Percentiles rank a stretch among this genome's conserved stretches.
Conservation (phyloP, 805 yeast species). For the Cyberlindnera samutprakarnensis region DNA sequence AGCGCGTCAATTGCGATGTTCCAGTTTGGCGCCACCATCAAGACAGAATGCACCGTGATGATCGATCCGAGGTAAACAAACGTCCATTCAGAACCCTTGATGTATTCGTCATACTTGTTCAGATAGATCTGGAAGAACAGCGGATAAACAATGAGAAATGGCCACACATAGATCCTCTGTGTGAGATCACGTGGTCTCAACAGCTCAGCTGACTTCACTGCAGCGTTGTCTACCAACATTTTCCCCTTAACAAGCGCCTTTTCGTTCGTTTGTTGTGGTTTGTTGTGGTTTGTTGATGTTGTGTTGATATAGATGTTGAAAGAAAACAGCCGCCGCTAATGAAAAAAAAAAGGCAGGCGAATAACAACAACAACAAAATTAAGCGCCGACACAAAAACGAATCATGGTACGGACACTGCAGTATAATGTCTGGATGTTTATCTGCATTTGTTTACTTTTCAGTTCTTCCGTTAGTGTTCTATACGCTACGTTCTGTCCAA, state of each 20-base stretch:
- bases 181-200: constrained; percentile 57
- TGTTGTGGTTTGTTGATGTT: not conserved
- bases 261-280: constrained; percentile 3
- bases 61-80: constrained; percentile 76
- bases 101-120: constrained; percentile 68
- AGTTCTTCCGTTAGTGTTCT: too few species aligned
- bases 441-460: too few species aligned
- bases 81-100: constrained; percentile 93
- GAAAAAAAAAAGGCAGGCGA: too few species aligned
- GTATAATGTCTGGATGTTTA: too few species aligned
- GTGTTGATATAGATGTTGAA: too few species aligned
- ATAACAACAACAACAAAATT: too few species aligned
- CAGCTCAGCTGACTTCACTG: constrained; percentile 65
- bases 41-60: constrained; percentile 61
- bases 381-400: too few species aligned
- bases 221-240: constrained; percentile 57
- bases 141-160: constrained; percentile 76
- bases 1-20: constrained; percentile 58
- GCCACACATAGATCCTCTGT: constrained; percentile 73
- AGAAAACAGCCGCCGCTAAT: too few species aligned
- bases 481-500: too few species aligned
- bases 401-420: too few species aligned
- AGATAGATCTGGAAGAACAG: constrained; percentile 56
- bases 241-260: too few species aligned
- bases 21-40: constrained; percentile 95